phyloP scores from a whole-genome alignment of 2,329 filamentous ascomycete species.

The Dothideomycetes sp. region DNA sequence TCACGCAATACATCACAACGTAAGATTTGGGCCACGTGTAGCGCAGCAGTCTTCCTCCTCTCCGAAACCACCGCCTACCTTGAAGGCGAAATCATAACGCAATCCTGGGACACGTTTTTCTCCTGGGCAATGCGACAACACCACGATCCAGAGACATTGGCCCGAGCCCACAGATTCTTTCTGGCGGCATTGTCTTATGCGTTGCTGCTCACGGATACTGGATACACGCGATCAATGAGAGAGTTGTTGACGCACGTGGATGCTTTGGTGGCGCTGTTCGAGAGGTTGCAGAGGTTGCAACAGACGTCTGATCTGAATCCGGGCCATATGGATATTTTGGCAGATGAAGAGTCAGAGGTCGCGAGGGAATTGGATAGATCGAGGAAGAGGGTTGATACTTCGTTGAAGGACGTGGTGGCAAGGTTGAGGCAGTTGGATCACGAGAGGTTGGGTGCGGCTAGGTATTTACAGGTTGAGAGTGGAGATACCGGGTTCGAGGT shows the following conservation, averaged over 20 bases:
- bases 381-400: slow-evolving; percentile 55
- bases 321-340: slow-evolving; percentile 48
- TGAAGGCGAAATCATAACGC: slow-evolving; percentile 77
- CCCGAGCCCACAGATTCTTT: slow-evolving; percentile 69
- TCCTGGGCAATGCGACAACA: slow-evolving; percentile 46
- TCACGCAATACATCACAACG: slow-evolving; percentile 60
- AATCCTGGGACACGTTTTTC: slow-evolving; percentile 72
- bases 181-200: slow-evolving; percentile 58
- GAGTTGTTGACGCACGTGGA: slow-evolving; percentile 66
- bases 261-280: slow-evolving; percentile 66
- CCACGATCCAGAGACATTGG: slow-evolving; percentile 77
- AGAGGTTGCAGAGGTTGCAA: slow-evolving; percentile 68
- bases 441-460: slow-evolving; percentile 29
- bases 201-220: slow-evolving; percentile 55
- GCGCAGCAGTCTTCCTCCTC: slow-evolving; percentile 78
- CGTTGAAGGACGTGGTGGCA: slow-evolving; percentile 53
- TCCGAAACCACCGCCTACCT: slow-evolving; percentile 82
- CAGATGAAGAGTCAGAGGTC: slow-evolving; percentile 62
- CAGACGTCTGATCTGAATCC: slow-evolving; percentile 71
- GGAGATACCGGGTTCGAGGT: slow-evolving; percentile 51
- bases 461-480: slow-evolving; percentile 20
- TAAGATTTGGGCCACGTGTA: slow-evolving; percentile 81
- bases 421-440: slow-evolving; percentile 53
- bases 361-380: slow-evolving; percentile 55
- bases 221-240: slow-evolving; percentile 58